These are phyloP conservation scores for Colletotrichum incanum DNA, from an alignment of 2,329 filamentous ascomycete species.

Conservation along the genomic window DNA sequence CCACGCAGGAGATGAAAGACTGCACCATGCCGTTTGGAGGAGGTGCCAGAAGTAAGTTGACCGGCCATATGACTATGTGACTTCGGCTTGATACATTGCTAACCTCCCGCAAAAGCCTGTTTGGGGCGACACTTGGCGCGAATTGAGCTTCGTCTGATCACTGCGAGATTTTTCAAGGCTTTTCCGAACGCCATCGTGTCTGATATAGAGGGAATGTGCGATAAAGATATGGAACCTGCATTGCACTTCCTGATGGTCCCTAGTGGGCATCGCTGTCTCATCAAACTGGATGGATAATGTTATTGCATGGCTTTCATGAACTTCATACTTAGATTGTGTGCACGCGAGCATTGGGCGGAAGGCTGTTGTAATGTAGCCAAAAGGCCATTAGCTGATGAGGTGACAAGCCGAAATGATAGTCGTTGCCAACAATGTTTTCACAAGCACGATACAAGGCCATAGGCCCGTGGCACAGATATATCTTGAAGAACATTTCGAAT, in stretches of 20 bases:
- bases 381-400: no score
- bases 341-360: no score
- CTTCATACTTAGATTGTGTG: no score
- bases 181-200: constrained; percentile 55
- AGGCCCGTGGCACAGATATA: no score
- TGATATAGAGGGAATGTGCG: constrained; percentile 52
- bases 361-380: no score
- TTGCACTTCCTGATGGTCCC: constrained; percentile 55
- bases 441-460: no score
- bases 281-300: constrained; percentile 13
- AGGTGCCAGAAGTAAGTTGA: neutral
- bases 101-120: constrained; percentile 53
- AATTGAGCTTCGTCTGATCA: constrained; percentile 69
- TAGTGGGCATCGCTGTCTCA: constrained; percentile 52
- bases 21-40: constrained; percentile 16
- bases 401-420: no score
- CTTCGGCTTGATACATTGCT: neutral
- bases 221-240: constrained; percentile 54
- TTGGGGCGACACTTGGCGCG: constrained; percentile 71
- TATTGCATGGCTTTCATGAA: constrained; percentile 35
- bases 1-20: constrained; percentile 43
- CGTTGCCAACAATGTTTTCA: no score
- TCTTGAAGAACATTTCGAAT: no score
- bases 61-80: neutral
- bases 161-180: constrained; percentile 67